Evolutionary conservation across 306 rosid species (phyloP), one percentile per base, ranked within the genome.

Genomic region (Cicer cuneatum): DNA sequence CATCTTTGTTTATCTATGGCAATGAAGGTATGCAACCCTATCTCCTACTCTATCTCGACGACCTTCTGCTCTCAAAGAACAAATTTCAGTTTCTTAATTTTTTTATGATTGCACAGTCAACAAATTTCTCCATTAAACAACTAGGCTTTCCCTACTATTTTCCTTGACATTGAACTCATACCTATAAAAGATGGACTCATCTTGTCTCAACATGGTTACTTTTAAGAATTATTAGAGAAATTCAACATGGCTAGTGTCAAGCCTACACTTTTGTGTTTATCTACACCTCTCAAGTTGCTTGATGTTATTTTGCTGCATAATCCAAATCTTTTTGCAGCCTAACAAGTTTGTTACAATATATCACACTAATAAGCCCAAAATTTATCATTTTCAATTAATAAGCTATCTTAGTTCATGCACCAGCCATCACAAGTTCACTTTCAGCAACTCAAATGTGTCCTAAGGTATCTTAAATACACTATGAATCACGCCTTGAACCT

Each of bases 81-180:
- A 7, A 47, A 12, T 0, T 5, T 3, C 15, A 47, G 7, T 12
- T 47, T 1, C 4, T 47, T 1, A 12, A 47, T 4, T 14, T 0
- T 0, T 47, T 47, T 47, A 12, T 47, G 52, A 5, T 0, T 2
- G 14, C 13, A 10, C 2, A 13, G 7, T 47, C 18, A 14, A 21
- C 38, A 10, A 29, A 11, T 4, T 63, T 47, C 14, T 40, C 69
- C 0, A 5, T 63, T 0, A 63, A 63, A 6, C 7, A 14, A 16
- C 69, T 64, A 2, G 51, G 69, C 0, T 8, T 5, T 10, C 37
- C 69, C 5, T 7, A 18, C 21, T 66, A 66, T 0, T 66, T 66
- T 45, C 4, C 7, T 45, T 10, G 72, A 39, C 9, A 66, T 66
- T 45, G 72, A 66, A 45, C 11, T 66, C 9, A 66, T 66, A 5